These are phyloP conservation scores for Neoarthrinium moseri DNA, from an alignment of 2,329 filamentous ascomycete genomes.

Conservation along the genomic window DNA sequence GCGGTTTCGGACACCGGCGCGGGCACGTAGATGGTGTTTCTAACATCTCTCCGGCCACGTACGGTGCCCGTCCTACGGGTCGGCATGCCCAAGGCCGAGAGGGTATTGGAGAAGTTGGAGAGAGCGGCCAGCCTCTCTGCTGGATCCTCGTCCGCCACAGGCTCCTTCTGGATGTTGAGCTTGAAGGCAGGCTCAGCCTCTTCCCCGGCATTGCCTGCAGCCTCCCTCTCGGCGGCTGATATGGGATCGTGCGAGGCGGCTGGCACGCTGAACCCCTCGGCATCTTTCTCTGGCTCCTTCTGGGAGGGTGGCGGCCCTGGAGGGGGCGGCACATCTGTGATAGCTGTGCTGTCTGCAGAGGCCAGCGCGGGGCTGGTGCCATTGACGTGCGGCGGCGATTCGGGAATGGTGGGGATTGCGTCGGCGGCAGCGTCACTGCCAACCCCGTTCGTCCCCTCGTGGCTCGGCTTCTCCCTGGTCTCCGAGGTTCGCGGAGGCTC, in stretches of 20 bases:
- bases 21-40: conserved; percentile 85
- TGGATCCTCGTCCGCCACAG: conserved; percentile 75
- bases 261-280: conserved; percentile 76
- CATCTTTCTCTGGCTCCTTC: conserved; percentile 54
- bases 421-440: conserved; percentile 33
- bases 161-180: conserved; percentile 75
- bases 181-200: conserved; percentile 70
- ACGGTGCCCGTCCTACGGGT: conserved; percentile 73
- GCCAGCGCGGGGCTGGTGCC: conserved; percentile 34
- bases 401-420: conserved; percentile 28
- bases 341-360: no score
- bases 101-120: conserved; percentile 71
- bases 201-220: conserved; percentile 41
- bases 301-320: conserved; percentile 50
- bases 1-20: conserved; percentile 29
- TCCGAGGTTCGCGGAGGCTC: conserved; percentile 27
- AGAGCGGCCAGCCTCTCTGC: conserved; percentile 72
- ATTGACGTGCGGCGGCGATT: conserved; percentile 41
- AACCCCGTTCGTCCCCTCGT: conserved; percentile 45
- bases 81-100: conserved; percentile 63
- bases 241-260: conserved; percentile 63
- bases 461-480: conserved; percentile 29
- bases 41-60: conserved; percentile 84
- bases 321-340: conserved; percentile 51
- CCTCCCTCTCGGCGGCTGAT: conserved; percentile 70